Evolutionary conservation across 1,284 basidiomycete species (phyloP).

Genomic region (Schizophyllum commune): DNA sequence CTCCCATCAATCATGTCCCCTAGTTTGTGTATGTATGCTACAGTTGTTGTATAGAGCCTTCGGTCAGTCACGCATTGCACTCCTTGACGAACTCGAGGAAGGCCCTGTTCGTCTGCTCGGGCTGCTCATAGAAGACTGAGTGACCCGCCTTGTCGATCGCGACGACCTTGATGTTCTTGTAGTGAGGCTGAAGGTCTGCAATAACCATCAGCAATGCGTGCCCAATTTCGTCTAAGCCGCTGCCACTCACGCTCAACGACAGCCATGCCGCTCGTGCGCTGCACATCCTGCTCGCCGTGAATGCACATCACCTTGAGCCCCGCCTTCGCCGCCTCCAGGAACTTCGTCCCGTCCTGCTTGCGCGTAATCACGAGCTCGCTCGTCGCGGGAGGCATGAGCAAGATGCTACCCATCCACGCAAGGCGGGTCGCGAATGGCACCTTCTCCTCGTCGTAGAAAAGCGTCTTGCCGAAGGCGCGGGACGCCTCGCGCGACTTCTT

Average conservation of each 20-base stretch:
- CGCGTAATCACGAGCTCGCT: neutral
- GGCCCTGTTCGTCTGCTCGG: neutral
- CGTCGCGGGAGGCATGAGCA: constrained; percentile 3
- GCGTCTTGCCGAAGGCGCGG: constrained; percentile 1
- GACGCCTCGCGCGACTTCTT: neutral
- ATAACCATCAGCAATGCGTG: neutral
- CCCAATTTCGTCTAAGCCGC: neutral
- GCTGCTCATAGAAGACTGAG: neutral
- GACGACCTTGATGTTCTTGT: neutral
- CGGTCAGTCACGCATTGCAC: neutral
- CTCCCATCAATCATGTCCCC: no score
- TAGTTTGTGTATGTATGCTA: no score
- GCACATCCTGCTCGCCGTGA: constrained; percentile 7
- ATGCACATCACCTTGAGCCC: constrained; percentile 7
- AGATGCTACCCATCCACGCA: constrained; percentile 6
- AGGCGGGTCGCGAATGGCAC: constrained; percentile 4
- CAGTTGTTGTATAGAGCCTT: no score
- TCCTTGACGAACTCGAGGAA: neutral
- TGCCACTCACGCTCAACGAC: constrained; percentile 1
- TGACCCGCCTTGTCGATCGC: neutral
- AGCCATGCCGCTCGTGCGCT: constrained; percentile 3
- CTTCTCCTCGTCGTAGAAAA: constrained; percentile 3
- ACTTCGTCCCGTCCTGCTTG: constrained; percentile 2
- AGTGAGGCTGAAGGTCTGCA: neutral
- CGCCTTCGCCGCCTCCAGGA: constrained; percentile 7